These are phyloP conservation scores for Athelia psychrophila DNA, from an alignment of 1,284 basidiomycete species.

Conservation along the genomic window DNA sequence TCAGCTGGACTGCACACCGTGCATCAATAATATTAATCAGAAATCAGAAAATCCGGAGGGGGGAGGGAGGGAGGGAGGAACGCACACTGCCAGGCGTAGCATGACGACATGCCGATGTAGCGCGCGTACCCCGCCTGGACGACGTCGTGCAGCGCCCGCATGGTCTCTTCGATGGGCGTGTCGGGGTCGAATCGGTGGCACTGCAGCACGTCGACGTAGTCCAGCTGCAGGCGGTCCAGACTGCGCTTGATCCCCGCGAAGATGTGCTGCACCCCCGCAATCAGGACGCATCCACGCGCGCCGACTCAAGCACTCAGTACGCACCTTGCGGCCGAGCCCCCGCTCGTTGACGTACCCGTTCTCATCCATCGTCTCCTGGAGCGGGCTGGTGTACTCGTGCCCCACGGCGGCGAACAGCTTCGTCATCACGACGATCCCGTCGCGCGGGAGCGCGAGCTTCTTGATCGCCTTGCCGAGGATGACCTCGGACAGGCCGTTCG, in stretches of 20 bases:
- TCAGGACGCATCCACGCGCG: too few species aligned
- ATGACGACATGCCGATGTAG: constrained; percentile 48
- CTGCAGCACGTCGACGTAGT: constrained; percentile 45
- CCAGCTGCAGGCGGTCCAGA: constrained; percentile 38
- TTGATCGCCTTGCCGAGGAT: constrained; percentile 61
- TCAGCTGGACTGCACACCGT: constrained; percentile 16
- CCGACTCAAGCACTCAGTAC: background rate
- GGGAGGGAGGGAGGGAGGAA: background rate
- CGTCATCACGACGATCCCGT: constrained; percentile 55
- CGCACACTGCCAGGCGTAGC: constrained; percentile 24
- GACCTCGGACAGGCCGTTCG: constrained; percentile 48
- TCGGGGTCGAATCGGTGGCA: constrained; percentile 45
- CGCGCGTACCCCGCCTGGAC: constrained; percentile 45
- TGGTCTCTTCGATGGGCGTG: constrained; percentile 44
- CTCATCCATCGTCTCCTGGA: constrained; percentile 6
- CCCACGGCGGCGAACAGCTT: constrained; percentile 30
- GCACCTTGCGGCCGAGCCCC: constrained; percentile 16
- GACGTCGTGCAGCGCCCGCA: constrained; percentile 51
- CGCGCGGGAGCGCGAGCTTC: constrained; percentile 47
- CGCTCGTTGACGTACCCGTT: constrained; percentile 32
- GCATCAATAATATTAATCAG: constrained; percentile 7
- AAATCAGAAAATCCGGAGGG: constrained; percentile 3
- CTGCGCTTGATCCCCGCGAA: constrained; percentile 45
- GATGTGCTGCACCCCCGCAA: too few species aligned
- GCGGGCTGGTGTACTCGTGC: background rate